A percentile compares a stretch with the other conserved stretches of the same genome.
phyloP scores from a whole-genome alignment of 1,284 basidiomycete species.

The Leccinum subatratum region DNA sequence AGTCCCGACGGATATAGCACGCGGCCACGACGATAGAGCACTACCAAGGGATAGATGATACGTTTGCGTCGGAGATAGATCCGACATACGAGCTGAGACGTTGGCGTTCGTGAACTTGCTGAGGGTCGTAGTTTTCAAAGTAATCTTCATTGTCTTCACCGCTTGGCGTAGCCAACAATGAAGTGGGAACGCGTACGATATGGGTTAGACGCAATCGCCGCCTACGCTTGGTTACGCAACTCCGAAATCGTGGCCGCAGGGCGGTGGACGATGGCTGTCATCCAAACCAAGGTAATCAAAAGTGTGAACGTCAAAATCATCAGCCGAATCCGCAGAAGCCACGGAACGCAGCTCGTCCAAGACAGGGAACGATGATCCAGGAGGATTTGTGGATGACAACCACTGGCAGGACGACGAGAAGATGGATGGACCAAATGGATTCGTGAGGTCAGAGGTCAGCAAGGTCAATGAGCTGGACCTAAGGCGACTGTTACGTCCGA shows the following conservation, averaged over 20 bases:
- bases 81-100: slow-evolving; percentile 59
- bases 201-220: slow-evolving; percentile 84
- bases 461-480: slow-evolving; percentile 86
- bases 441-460: slow-evolving; percentile 69
- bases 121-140: slow-evolving; percentile 53
- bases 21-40: slow-evolving; percentile 55
- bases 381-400: slow-evolving; percentile 64
- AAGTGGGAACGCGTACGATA: slow-evolving; percentile 58
- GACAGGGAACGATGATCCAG: slow-evolving; percentile 53
- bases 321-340: slow-evolving; percentile 72
- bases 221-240: slow-evolving; percentile 79
- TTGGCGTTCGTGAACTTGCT: slow-evolving; percentile 45
- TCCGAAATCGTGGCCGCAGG: slow-evolving; percentile 81
- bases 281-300: slow-evolving; percentile 93
- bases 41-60: slow-evolving; percentile 53
- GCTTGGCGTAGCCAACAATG: slow-evolving; percentile 57
- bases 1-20: slow-evolving; percentile 87
- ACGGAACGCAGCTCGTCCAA: slow-evolving; percentile 77
- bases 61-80: slow-evolving; percentile 39
- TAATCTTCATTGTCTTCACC: slow-evolving; percentile 70
- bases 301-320: slow-evolving; percentile 89
- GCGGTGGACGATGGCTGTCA: slow-evolving; percentile 56
- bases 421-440: slow-evolving; percentile 81
- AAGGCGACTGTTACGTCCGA: slow-evolving; percentile 72
- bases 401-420: slow-evolving; percentile 73